Evolutionary conservation across 208 protist genomes (phyloP).

Genomic region (Acanthamoeba culbertsoni): DNA sequence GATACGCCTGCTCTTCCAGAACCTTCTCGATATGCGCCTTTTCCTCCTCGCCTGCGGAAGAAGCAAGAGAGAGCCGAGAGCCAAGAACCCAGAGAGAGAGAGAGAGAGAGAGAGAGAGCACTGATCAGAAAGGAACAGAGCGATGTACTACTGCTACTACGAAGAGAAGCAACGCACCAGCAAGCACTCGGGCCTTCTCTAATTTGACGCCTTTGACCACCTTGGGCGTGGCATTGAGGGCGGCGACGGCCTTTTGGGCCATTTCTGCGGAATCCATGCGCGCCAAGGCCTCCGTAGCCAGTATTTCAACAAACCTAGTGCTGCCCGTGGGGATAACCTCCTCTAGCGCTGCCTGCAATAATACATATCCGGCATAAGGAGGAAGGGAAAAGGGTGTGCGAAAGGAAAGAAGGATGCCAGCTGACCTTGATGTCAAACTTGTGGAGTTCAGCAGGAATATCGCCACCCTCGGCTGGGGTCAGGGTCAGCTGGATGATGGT

Average conservation of each 20-base stretch:
- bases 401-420: no score
- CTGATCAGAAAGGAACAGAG: background rate
- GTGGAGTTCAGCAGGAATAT: background rate
- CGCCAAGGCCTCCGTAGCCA: background rate
- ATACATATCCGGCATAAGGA: background rate
- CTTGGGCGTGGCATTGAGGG: background rate
- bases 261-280: background rate
- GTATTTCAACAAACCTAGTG: background rate
- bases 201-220: slow-evolving; percentile 21
- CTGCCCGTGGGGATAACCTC: background rate
- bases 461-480: background rate
- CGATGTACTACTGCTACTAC: background rate
- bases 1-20: background rate
- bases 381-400: background rate
- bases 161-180: background rate
- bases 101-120: background rate
- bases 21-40: background rate
- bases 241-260: background rate
- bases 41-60: background rate
- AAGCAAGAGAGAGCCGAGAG: background rate
- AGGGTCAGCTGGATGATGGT: background rate
- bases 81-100: background rate
- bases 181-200: background rate
- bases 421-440: slow-evolving; percentile 23
- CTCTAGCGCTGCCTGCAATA: background rate